Evolutionary conservation across 2,329 filamentous ascomycete species (phyloP), one percentile per base, ranked within the genome.

Genomic region (Beauveria medogensis): DNA sequence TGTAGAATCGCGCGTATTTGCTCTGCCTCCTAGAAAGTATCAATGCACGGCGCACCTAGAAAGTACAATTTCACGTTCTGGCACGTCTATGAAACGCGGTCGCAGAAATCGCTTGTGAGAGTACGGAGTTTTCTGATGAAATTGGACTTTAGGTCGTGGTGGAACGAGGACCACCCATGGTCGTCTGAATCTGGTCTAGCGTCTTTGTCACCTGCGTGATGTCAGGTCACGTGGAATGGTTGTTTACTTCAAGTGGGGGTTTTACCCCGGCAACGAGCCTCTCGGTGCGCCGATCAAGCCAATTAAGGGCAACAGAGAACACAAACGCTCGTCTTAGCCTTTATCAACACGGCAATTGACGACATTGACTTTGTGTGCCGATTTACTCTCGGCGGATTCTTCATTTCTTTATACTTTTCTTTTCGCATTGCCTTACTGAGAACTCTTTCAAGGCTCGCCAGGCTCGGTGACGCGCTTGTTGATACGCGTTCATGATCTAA

Each of bases 171-270:
- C 20, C 55, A 20, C 6, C 18, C 30, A 22, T 30, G 18, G 47
- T 5, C 10, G 10, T 47, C 47, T 47, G n/a, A 28, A 57, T 61
- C 8, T 22, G 54, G 60, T 7, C 48, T 59, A 59, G 60, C 50
- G 55, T 12, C 14, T 14, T 58, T 20, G 26, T 14, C 10, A n/a
- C 24, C 41, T 43, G 48, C 28, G 22, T n/a, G 41, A 44, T 34
- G 30, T 43, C 37, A 26, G 24, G 55, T 68, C 66, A 69, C 67
- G 66, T 68, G 67, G 12, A 16, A 2, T n/a, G 22, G 58, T 63
- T 71, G 69, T 71, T 71, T 71, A 71, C 69, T 69, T 68, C 20
- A 60, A 60, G 53, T 53, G 63, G 61, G 61, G 63, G 64, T 51
- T 62, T 55, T 63, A 62, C 67, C 69, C 64, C 62, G 63, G 69